Base-by-base conservation (phyloP, 2,329 filamentous ascomycete species). In the Colletotrichum tabaci region DNA sequence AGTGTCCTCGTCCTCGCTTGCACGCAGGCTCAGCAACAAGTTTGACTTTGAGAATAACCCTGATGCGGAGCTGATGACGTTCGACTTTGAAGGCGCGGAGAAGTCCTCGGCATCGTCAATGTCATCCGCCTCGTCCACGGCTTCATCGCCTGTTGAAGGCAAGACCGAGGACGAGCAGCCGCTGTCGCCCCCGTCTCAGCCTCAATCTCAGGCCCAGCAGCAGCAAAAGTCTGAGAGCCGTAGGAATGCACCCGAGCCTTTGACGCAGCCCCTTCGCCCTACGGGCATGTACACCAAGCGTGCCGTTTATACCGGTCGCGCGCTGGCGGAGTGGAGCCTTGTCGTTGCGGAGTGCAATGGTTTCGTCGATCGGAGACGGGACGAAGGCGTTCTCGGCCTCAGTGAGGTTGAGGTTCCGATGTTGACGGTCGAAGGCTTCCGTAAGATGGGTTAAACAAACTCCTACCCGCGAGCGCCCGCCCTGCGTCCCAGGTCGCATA, bases 301-400 rank as follows among this genome's bases (percentile, higher is more conserved):
- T 35, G 83, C 86, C 10, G 88, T 89, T 60, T 93, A 96, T 79
- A 85, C 89, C 3, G 94, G 94, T 2, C 87, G 93, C 23, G 91
- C 94, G 0, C 85, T 96, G 55, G 93, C 93, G 0, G 94, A 96
- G 80, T 96, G 94, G 94, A 86, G 87, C 23, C 84, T 93, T 21
- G 88, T 96, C 23, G 90, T 95, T 18, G 88, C 89, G 67, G 94
- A 96, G 79, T 94, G 91, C 83, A 94, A 95, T 81, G 93, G 90
- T 77, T 96, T 96, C 80, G 90, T 94, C 42, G 93, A 96, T 70
- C 87, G 93, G 56, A 88, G 94, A 66, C 90, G 91, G 62, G 90
- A 90, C 57, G 94, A 96, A 78, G 93, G 93, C 55, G 89, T 95
- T 12, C 86, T 89, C 2, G 84, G 85, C 0, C 87, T 94, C 71